phyloP scores from a whole-genome alignment of 2,329 filamentous ascomycete species.

The Stagonosporopsis rhizophila region DNA sequence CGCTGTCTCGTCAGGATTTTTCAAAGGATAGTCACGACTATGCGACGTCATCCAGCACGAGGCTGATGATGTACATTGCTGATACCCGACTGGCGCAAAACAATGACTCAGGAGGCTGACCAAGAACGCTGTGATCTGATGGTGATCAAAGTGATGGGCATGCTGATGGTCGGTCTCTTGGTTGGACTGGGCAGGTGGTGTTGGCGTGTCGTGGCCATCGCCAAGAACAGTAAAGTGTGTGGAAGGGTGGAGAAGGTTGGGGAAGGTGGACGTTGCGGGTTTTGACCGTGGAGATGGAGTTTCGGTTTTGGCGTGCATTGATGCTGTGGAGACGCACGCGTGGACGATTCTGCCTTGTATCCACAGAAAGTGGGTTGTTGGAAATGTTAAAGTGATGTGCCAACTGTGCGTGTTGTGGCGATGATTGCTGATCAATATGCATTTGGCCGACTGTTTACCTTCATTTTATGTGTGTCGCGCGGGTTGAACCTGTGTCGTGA shows the following conservation, averaged over 20 bases:
- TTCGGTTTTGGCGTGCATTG: slow-evolving; percentile 13
- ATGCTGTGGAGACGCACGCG: slow-evolving; percentile 1
- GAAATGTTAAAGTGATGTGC: background rate
- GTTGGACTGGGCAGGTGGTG: background rate
- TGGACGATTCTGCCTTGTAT: background rate
- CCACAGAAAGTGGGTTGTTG: background rate
- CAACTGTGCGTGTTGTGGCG: background rate
- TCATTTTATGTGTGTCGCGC: background rate
- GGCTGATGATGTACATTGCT: slow-evolving; percentile 20
- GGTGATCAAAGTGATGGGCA: slow-evolving; percentile 12
- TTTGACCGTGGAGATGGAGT: slow-evolving; percentile 4
- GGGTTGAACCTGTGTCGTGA: background rate
- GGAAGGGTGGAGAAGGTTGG: slow-evolving; percentile 20
- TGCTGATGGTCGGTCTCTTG: slow-evolving; percentile 4
- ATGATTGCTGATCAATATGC: background rate
- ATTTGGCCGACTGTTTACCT: background rate
- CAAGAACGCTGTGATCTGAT: slow-evolving; percentile 22
- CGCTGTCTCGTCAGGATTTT: background rate
- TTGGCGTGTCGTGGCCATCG: slow-evolving; percentile 5
- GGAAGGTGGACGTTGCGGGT: slow-evolving; percentile 13
- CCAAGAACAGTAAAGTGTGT: slow-evolving; percentile 10
- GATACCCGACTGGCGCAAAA: slow-evolving; percentile 24
- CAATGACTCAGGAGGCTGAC: slow-evolving; percentile 23
- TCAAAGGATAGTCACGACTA: background rate
- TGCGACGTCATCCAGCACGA: slow-evolving; percentile 8